Evolutionary conservation across 108 stramenopile genomes (phyloP), one percentile per base, ranked within the genome.

Genomic region (Nitzschia palea): DNA sequence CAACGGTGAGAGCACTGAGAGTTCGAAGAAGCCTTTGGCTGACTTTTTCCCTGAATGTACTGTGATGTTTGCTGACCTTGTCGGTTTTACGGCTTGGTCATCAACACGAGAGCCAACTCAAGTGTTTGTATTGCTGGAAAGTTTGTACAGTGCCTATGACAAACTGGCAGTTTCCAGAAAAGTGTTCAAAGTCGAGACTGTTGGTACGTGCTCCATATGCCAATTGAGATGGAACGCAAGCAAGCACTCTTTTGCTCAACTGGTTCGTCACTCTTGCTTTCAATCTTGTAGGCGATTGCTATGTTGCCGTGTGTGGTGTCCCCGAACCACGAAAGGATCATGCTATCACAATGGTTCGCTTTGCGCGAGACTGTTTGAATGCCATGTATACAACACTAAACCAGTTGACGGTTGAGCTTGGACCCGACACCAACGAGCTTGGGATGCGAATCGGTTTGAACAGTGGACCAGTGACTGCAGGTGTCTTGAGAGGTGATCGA

Each of bases 231-330:
- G n/a, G n/a, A n/a, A n/a, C n/a, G n/a, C n/a, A n/a, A n/a, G n/a
- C n/a, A n/a, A n/a, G n/a, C n/a, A n/a, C n/a, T n/a, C n/a, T n/a
- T n/a, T n/a, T n/a, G n/a, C n/a, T n/a, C n/a, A n/a, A n/a, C n/a
- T n/a, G n/a, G n/a, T n/a, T n/a, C n/a, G n/a, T n/a, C n/a, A n/a
- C n/a, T n/a, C n/a, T n/a, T n/a, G n/a, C n/a, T n/a, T n/a, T n/a
- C n/a, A n/a, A n/a, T n/a, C n/a, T n/a, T n/a, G n/a, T n/a, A n/a
- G 77, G 85, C 10, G 85, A 86, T 67, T 86, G 85, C 34, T 86
- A 86, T 36, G 55, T 86, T 17, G 85, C 85, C 31, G 84, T 81
- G 1, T 80, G 76, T 57, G 79, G 79, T 44, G n/a, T 84, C 14
- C 82, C 82, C 0, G 56, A 80, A 18, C 78, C 77, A n/a, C n/a